phyloP scores from a whole-genome alignment of 805 yeast genomes.

The Saturnispora sekii region DNA sequence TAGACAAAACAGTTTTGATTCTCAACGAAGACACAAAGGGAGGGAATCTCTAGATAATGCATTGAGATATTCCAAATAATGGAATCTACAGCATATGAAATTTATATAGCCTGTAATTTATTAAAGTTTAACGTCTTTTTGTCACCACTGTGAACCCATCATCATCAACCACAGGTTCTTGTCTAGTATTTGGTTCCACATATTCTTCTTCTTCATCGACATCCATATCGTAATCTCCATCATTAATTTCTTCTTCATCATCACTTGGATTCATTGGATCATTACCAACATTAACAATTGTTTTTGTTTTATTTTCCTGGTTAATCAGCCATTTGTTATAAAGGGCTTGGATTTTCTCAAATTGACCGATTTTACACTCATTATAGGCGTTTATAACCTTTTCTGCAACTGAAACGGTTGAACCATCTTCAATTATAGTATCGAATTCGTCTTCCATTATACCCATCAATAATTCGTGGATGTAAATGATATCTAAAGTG shows the following conservation, averaged over 20 bases:
- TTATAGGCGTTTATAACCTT: constrained; percentile 56
- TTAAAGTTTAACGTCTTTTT: constrained; percentile 31
- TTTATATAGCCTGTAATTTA: background rate
- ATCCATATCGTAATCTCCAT: constrained; percentile 32
- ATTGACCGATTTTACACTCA: constrained; percentile 48
- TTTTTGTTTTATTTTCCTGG: constrained; percentile 31
- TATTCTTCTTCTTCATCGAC: constrained; percentile 30
- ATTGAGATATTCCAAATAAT: constrained; percentile 1
- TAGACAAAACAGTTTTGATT: constrained; percentile 1
- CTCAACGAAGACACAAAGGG: background rate
- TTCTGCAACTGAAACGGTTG: constrained; percentile 67
- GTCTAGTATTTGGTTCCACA: constrained; percentile 28
- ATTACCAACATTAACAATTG: constrained; percentile 37
- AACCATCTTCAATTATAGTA: constrained; percentile 77
- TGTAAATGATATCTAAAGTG: constrained; percentile 63
- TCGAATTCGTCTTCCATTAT: constrained; percentile 97
- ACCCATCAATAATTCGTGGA: constrained; percentile 77
- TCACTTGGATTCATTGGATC: constrained; percentile 58
- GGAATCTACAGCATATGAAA: background rate
- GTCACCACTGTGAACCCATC: constrained; percentile 91
- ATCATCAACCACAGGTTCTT: constrained; percentile 74
- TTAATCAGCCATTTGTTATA: constrained; percentile 52
- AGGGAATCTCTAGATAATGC: background rate
- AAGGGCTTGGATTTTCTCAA: constrained; percentile 44
- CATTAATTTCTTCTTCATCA: constrained; percentile 38